phyloP scores from a whole-genome alignment of 2,329 filamentous ascomycete species.

The Calonectria henricotiae region DNA sequence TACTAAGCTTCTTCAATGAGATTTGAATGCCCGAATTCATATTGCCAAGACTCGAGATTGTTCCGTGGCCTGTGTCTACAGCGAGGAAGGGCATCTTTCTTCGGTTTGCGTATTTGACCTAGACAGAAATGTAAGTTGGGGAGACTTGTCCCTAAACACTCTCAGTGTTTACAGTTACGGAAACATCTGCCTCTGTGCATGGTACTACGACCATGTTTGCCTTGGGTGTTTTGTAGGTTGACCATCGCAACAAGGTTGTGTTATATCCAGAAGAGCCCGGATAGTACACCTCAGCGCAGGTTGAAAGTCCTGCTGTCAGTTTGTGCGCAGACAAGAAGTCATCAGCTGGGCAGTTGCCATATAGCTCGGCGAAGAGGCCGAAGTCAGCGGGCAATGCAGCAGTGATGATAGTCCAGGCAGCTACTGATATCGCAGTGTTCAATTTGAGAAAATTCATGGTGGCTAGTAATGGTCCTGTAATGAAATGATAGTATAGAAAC shows the following conservation, averaged over 20 bases:
- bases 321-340: slow-evolving; percentile 43
- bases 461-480: too few species aligned
- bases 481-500: too few species aligned
- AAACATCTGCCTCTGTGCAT: slow-evolving; percentile 66
- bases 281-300: slow-evolving; percentile 60
- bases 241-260: slow-evolving; percentile 63
- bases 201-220: slow-evolving; percentile 66
- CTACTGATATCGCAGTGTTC: slow-evolving; percentile 48
- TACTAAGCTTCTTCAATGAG: slow-evolving; percentile 63
- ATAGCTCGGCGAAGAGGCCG: slow-evolving; percentile 35
- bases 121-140: not conserved
- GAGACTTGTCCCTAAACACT: too few species aligned
- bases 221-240: slow-evolving; percentile 61
- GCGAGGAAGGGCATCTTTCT: slow-evolving; percentile 68
- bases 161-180: slow-evolving; percentile 59
- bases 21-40: slow-evolving; percentile 70
- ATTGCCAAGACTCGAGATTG: slow-evolving; percentile 64
- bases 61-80: slow-evolving; percentile 69
- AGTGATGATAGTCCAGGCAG: slow-evolving; percentile 45
- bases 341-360: slow-evolving; percentile 42
- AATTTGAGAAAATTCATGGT: slow-evolving; percentile 43
- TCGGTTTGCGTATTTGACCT: slow-evolving; percentile 64
- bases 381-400: slow-evolving; percentile 44
- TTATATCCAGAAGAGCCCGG: slow-evolving; percentile 61
- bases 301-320: slow-evolving; percentile 55